phyloP scores from a whole-genome alignment of 306 rosid genomes.

The Medicago truncatula region MtrunA17r5.0-ANR NC_053044.1:9177501-9178000 shows the following conservation, averaged over 20 bases:
- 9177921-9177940: slow-evolving; percentile 98
- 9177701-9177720: background rate
- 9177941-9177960: slow-evolving; percentile 41
- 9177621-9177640: slow-evolving; percentile 1
- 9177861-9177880: slow-evolving; percentile 48
- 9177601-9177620: background rate
- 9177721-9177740: background rate
- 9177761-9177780: too few species aligned
- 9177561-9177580: background rate
- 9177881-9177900: slow-evolving; percentile 99
- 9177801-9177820: slow-evolving; percentile 7
- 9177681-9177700: background rate
- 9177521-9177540: slow-evolving; percentile 11
- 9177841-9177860: background rate
- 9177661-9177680: slow-evolving; percentile 1
- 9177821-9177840: background rate
- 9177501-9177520: background rate
- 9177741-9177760: slow-evolving; percentile 6
- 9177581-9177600: background rate
- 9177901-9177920: slow-evolving; percentile 93
- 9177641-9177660: background rate
- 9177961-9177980: slow-evolving; percentile 5
- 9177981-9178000: slow-evolving; percentile 40
- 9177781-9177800: background rate
- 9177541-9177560: slow-evolving; percentile 20